A percentile compares a stretch with the other conserved stretches of the same genome.
Evolutionary conservation across 2,329 filamentous ascomycete species (phyloP).

Genomic region (Cladosporium sp.): DNA sequence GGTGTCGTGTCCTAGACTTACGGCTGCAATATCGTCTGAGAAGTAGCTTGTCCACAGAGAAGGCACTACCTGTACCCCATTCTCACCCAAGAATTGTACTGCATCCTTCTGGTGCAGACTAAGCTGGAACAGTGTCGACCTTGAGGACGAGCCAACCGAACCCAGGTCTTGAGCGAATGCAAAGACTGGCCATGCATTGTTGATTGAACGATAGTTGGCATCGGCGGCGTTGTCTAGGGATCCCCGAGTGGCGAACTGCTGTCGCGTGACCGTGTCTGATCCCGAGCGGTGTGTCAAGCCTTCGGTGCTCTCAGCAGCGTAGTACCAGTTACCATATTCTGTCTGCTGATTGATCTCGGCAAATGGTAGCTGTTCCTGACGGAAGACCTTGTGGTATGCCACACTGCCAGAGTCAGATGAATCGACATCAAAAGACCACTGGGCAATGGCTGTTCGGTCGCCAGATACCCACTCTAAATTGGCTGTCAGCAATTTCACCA

Average conservation of each 20-base stretch:
- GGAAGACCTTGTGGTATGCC: constrained; percentile 27
- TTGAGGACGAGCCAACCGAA: constrained; percentile 34
- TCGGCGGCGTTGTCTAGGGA: constrained; percentile 43
- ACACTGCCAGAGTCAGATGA: constrained; percentile 5
- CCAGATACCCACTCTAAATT: constrained; percentile 63
- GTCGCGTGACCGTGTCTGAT: constrained; percentile 42
- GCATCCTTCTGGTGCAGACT: constrained; percentile 49
- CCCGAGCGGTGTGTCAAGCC: constrained; percentile 43
- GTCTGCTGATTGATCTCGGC: constrained; percentile 45
- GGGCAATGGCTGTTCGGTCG: constrained; percentile 49
- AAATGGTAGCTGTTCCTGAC: constrained; percentile 36
- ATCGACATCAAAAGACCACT: constrained; percentile 54
- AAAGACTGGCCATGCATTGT: constrained; percentile 48
- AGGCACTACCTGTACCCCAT: constrained; percentile 35
- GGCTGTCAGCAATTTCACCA: constrained; percentile 29
- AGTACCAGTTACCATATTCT: constrained; percentile 54
- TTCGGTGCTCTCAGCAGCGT: constrained; percentile 42
- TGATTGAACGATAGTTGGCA: constrained; percentile 46
- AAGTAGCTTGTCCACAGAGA: constrained; percentile 53
- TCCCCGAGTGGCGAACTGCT: constrained; percentile 42
- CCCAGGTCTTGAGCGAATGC: constrained; percentile 50
- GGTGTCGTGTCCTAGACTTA: constrained; percentile 21
- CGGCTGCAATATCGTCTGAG: constrained; percentile 40
- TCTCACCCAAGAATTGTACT: constrained; percentile 47
- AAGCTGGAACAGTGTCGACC: constrained; percentile 46